Percentiles rank a stretch among this genome's conserved stretches.
phyloP scores from a whole-genome alignment of 495 filamentous ascomycete genomes.

The Xylaria venustula region DNA sequence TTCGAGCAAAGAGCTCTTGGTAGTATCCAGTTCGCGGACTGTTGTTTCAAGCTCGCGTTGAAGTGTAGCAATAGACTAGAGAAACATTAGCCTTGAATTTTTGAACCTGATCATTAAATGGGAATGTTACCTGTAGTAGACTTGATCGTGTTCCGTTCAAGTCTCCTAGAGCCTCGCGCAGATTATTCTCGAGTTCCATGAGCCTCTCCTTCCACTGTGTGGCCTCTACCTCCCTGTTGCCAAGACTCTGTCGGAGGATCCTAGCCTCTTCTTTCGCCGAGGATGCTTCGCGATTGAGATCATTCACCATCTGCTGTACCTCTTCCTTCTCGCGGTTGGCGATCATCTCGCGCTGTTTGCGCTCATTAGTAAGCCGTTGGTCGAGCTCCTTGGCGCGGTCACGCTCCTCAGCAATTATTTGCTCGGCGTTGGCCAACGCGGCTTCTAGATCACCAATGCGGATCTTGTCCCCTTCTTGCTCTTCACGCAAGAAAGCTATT shows the following conservation, averaged over 20 bases:
- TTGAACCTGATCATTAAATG: not conserved
- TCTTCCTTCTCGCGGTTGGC: conserved; percentile 88
- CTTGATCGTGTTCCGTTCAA: conserved; percentile 83
- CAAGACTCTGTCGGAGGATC: conserved; percentile 74
- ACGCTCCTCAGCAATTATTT: conserved; percentile 72
- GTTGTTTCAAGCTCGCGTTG: conserved; percentile 86
- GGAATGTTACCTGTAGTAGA: conserved; percentile 63
- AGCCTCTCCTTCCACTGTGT: conserved; percentile 85
- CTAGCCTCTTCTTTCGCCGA: conserved; percentile 84
- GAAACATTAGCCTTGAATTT: conserved; percentile 28
- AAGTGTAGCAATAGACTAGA: conserved; percentile 75
- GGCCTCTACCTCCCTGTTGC: conserved; percentile 80
- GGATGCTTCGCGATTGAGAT: conserved; percentile 78
- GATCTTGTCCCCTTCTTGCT: conserved; percentile 97
- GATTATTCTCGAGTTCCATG: conserved; percentile 81
- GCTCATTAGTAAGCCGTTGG: conserved; percentile 70
- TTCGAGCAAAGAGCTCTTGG: conserved; percentile 72
- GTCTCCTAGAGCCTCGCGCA: conserved; percentile 79
- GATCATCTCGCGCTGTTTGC: conserved; percentile 81
- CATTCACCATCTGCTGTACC: conserved; percentile 67
- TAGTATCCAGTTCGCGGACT: conserved; percentile 73
- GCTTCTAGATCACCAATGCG: conserved; percentile 91
- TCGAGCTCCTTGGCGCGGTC: conserved; percentile 79
- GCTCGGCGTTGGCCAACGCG: conserved; percentile 69
- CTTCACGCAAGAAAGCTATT: conserved; percentile 91